Conservation (phyloP, 441 rosid species). For the Jatropha podagrica region DNA sequence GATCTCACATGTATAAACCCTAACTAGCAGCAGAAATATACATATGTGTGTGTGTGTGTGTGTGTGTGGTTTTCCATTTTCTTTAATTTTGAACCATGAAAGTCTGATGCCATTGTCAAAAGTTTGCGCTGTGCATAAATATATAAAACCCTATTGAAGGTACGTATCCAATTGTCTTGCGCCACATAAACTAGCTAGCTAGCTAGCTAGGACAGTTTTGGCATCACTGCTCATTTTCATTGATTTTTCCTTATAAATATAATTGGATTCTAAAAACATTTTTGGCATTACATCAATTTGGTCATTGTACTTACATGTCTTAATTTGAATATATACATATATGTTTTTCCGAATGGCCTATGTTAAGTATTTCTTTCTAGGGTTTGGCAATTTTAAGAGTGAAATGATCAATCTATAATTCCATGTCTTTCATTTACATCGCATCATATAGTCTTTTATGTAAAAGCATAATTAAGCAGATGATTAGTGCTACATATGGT, state of each 20-base stretch:
- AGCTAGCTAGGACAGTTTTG: neutral
- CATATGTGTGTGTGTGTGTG: neutral
- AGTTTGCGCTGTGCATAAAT: neutral
- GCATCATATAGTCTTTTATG: neutral
- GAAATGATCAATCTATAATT: neutral
- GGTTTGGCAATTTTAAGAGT: neutral
- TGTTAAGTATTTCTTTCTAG: neutral
- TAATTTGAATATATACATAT: neutral
- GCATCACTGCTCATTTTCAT: too few relatives aligned
- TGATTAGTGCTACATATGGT: neutral
- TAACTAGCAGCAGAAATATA: neutral
- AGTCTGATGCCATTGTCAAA: neutral
- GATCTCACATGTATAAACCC: slow-evolving; percentile 4
- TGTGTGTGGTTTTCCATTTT: too few relatives aligned
- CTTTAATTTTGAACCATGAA: neutral
- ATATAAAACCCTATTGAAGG: neutral
- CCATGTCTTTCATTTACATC: neutral
- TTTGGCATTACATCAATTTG: neutral
- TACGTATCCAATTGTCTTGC: neutral
- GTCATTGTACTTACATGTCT: neutral
- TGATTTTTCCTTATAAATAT: too few relatives aligned
- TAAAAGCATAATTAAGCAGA: neutral
- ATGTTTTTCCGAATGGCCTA: too few relatives aligned
- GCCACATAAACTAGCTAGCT: neutral
- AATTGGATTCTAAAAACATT: neutral